Base-by-base conservation (phyloP, 768 basidiomycete species). In the Amanita pallidorosea region DNA sequence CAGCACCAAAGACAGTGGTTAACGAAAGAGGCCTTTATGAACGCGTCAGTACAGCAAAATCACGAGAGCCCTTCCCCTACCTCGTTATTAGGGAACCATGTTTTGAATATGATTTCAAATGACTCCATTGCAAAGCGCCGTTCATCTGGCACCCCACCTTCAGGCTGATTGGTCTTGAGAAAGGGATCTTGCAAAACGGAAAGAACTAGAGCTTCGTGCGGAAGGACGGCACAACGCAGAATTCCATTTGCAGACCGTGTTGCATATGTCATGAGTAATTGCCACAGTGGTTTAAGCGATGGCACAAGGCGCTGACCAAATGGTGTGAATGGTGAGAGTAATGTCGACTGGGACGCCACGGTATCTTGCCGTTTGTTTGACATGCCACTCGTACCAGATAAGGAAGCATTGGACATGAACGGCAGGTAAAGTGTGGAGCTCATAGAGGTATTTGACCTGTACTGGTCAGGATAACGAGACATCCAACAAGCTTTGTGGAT, bases 1-100 rank as follows among this genome's bases (percentile, higher is more conserved):
- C 79, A 79, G 58, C 84, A 87, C 86, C 86, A 89, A 27, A 83
- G 54, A 56, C 74, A 78, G 22, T 85, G 77, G 53, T 80, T 79
- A 8, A 83, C 67, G 48, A 73, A 75, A 20, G 64, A 67, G 73
- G 60, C 68, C 70, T 15, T 29, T 29, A 29, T 49, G 11, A 53
- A 52, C 11, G 44, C 36, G 31, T n/a, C 17, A 35, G 8, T 7
- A 25, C 11, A 31, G n/a, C 43, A 42, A 17, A 17, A 37, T 36
- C 6, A 38, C 12, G 17, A 13, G 35, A 15, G 52, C 55, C 9
- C 44, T 27, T 25, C 18, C 13, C 70, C 53, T 27, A 85, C 85
- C 70, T 85, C 80, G 47, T 72, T 74, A n/a, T 63, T 37, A 1
- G 70, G 64, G 4, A 70, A 64, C 83, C 85, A 88, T 7, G 76